Percentiles rank a stretch among this genome's conserved stretches.
phyloP scores from a whole-genome alignment of 306 rosid genomes.

The barrel medic (Medicago truncatula) region DNA sequence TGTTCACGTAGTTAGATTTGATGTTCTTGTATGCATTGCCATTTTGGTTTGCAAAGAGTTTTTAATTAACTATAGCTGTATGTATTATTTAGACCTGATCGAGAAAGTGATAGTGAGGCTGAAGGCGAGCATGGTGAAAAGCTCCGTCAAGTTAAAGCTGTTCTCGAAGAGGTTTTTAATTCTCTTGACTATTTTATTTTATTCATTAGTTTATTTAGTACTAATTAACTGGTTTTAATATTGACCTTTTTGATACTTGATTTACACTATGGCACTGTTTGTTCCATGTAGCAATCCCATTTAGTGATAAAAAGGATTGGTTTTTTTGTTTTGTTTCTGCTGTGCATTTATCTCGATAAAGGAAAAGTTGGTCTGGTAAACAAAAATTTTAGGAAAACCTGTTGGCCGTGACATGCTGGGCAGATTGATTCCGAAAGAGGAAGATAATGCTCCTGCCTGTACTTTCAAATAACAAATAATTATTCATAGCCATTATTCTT shows the following conservation, averaged over 20 bases:
- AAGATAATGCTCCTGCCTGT: slow-evolving; percentile 30
- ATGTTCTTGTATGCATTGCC: slow-evolving; percentile 7
- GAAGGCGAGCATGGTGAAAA: slow-evolving; percentile 93
- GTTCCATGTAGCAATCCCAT: background rate
- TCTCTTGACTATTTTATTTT: slow-evolving; percentile 16
- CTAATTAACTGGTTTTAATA: background rate
- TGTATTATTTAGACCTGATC: slow-evolving; percentile 71
- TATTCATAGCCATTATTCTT: slow-evolving; percentile 25
- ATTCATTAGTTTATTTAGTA: slow-evolving; percentile 2
- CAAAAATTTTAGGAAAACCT: background rate
- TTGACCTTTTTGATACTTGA: background rate
- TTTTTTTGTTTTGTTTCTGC: background rate
- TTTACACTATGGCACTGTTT: slow-evolving; percentile 5
- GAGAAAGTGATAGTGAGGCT: slow-evolving; percentile 98
- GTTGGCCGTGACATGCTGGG: background rate
- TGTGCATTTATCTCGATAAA: slow-evolving; percentile 23
- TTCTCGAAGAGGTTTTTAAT: slow-evolving; percentile 90
- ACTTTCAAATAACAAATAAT: slow-evolving; percentile 17
- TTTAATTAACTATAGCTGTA: slow-evolving; percentile 36
- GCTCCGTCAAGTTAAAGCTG: slow-evolving; percentile 99
- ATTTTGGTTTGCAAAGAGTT: slow-evolving; percentile 30
- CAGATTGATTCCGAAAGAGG: slow-evolving; percentile 26
- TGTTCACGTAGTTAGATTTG: background rate
- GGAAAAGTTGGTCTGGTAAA: background rate
- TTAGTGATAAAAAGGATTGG: background rate